Conservation (phyloP, 2,329 filamentous ascomycete genomes). For the Penicillium sp. region DNA sequence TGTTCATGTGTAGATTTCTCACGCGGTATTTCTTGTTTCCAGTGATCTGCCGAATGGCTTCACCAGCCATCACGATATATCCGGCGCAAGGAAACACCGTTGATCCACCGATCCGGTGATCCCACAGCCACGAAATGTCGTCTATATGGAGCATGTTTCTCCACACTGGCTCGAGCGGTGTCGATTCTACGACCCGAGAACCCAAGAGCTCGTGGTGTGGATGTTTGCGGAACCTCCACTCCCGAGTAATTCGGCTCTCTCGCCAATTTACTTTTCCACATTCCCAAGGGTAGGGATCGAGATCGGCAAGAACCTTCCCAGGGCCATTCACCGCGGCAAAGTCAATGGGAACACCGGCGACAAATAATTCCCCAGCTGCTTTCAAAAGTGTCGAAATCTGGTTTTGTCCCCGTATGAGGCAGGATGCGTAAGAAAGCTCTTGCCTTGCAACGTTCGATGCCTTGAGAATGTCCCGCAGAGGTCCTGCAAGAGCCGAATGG, state of each 20-base stretch:
- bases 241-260: constrained; percentile 6
- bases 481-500: constrained; percentile 24
- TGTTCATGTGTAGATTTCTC: constrained; percentile 9
- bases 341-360: neutral
- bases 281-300: constrained; percentile 30
- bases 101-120: constrained; percentile 25
- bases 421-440: constrained; percentile 5
- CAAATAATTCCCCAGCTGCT: constrained; percentile 1
- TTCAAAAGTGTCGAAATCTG: neutral
- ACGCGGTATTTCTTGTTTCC: neutral
- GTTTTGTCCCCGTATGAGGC: constrained; percentile 4
- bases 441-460: neutral
- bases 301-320: constrained; percentile 14
- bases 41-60: constrained; percentile 17
- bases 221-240: constrained; percentile 14
- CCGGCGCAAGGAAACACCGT: constrained; percentile 26
- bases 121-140: constrained; percentile 30
- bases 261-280: constrained; percentile 1
- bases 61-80: constrained; percentile 25
- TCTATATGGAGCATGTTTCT: constrained; percentile 25
- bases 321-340: constrained; percentile 3
- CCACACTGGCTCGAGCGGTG: constrained; percentile 24
- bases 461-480: constrained; percentile 21
- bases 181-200: constrained; percentile 1
- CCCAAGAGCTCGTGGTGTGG: constrained; percentile 22